Evolutionary conservation across 352 stramenopile genomes (phyloP).

Genomic region (Phytopythium oedochilum): DNA sequence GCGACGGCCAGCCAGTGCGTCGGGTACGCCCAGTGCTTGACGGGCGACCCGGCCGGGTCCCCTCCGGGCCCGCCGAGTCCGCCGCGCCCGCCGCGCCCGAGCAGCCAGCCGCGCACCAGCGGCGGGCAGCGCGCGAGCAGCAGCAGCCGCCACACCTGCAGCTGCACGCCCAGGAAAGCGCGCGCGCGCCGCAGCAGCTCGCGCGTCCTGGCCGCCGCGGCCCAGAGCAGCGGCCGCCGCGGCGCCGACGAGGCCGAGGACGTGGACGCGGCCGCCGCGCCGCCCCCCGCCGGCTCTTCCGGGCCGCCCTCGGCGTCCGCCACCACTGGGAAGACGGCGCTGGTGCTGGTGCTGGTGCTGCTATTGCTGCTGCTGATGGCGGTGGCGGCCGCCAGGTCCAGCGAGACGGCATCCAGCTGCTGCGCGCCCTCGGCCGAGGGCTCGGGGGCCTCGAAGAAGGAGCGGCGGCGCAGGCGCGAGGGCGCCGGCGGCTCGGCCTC

Average conservation of each 20-base stretch:
- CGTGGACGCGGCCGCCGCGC: too few species aligned
- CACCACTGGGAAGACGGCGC: neutral
- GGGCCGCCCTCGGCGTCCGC: neutral
- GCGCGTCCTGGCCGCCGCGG: neutral
- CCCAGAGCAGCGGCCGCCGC: neutral
- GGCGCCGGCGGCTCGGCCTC: slow-evolving; percentile 41
- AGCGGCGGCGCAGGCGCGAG: slow-evolving; percentile 55
- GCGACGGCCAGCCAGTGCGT: slow-evolving; percentile 65
- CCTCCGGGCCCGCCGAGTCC: neutral
- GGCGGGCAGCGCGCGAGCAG: slow-evolving; percentile 18
- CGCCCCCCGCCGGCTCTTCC: slow-evolving; percentile 5
- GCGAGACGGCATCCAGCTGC: slow-evolving; percentile 20
- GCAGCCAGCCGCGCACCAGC: slow-evolving; percentile 4
- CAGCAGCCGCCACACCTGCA: slow-evolving; percentile 17
- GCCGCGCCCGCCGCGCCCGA: slow-evolving; percentile 15
- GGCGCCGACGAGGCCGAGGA: too few species aligned
- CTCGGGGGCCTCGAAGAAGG: slow-evolving; percentile 41
- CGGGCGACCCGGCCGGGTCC: slow-evolving; percentile 10
- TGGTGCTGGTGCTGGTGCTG: neutral
- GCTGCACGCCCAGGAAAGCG: slow-evolving; percentile 13
- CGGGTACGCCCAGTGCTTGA: slow-evolving; percentile 64
- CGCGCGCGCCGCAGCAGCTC: slow-evolving; percentile 13
- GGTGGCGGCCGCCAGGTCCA: slow-evolving; percentile 17
- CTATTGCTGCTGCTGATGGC: neutral
- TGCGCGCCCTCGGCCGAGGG: neutral